Base-by-base conservation (phyloP, 192 early-diverging fungal species). In the Obelidium mucronatum region DNA sequence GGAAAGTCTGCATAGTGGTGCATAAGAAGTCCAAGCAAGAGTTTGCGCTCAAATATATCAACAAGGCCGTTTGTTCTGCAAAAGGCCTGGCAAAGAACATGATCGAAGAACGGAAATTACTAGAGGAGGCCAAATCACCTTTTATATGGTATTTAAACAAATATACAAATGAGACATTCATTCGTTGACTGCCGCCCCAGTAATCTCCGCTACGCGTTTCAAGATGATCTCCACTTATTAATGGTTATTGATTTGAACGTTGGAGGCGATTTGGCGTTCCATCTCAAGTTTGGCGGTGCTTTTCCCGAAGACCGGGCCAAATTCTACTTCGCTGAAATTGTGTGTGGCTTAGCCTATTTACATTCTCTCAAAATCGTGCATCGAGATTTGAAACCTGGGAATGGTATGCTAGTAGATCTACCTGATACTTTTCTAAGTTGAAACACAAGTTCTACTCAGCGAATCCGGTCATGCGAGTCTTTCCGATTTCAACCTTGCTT, bases 401-500 rank as follows among this genome's bases (percentile, higher is more conserved):
- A 98, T 79, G 75, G 85, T 86, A n/a, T n/a, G n/a, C n/a, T 65
- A 2, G 68, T 64, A 0, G 30, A 15, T 11, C 31, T 3, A 0
- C 11, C 44, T 0, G 1, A 15, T 26, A 30, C 37, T 30, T 8
- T 73, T 62, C 0, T 73, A n/a, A n/a, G n/a, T n/a, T n/a, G n/a
- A n/a, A 63, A 19, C 5, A 34, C 6, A 53, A 86, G 89, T 95
- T 8, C 75, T 95, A 26, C 81, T 96, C n/a, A 90, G 91, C 73
- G 90, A 87, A 64, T 75, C 83, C 31, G 97, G 96, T 17, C 96
- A 98, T 80, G 93, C 91, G 8, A 94, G 95, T 74, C 80, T 98
- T 80, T 94, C 94, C 36, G 97, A 98, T 79, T 98, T 98, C 75
- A 98, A 98, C 81, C 94, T 98, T 80, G 96, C 96, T 15, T 93